Conservation (phyloP, 371 early-diverging fungal species). For the Neoconidiobolus thromboides region DNA sequence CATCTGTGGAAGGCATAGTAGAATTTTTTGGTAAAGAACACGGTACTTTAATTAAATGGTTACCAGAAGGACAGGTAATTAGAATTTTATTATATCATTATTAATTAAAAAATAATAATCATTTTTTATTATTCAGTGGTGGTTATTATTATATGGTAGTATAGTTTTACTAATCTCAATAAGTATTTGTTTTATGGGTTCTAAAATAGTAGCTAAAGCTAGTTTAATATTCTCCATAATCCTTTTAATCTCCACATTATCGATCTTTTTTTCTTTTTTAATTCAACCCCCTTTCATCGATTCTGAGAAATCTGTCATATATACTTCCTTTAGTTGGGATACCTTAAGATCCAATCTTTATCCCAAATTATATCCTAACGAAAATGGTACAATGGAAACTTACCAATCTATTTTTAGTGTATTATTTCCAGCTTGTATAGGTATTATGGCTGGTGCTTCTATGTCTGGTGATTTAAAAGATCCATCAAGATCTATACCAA, state of each 20-base stretch:
- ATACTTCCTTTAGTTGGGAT: constrained; percentile 24
- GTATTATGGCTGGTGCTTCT: constrained; percentile 40
- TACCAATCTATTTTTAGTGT: constrained; percentile 29
- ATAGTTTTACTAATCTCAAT: background rate
- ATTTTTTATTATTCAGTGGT: background rate
- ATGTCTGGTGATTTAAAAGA: constrained; percentile 40
- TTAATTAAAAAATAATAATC: background rate
- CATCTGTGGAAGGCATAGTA: constrained; percentile 34
- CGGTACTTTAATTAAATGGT: constrained; percentile 20
- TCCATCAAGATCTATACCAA: constrained; percentile 38
- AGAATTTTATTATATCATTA: background rate
- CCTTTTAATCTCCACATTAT: constrained; percentile 23
- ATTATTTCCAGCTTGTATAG: constrained; percentile 40
- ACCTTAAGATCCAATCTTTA: constrained; percentile 32
- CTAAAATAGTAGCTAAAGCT: background rate
- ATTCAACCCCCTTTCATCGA: constrained; percentile 20
- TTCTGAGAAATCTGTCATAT: constrained; percentile 21
- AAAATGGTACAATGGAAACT: constrained; percentile 16
- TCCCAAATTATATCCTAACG: constrained; percentile 21
- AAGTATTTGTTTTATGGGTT: background rate
- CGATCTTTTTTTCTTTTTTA: constrained; percentile 29
- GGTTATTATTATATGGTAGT: constrained; percentile 1
- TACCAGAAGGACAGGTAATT: constrained; percentile 26
- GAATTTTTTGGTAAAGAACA: constrained; percentile 24
- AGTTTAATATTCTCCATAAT: constrained; percentile 13